Evolutionary conservation across 1,139 yeast genomes (phyloP).

Genomic region (Geotrichum aggregatum): DNA sequence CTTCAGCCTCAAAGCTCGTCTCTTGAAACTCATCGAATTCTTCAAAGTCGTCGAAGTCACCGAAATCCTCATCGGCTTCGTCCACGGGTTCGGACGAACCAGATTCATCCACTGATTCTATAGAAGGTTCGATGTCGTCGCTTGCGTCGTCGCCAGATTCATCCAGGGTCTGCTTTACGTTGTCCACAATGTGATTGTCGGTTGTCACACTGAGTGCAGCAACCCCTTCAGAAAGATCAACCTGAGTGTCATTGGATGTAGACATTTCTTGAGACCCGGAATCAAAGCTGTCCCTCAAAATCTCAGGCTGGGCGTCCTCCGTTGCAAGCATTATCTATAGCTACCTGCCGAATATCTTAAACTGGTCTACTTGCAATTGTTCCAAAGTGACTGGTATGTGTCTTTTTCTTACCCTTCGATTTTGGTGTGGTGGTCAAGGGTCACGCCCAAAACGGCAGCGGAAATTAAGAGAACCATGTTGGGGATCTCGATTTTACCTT

Average conservation of each 20-base stretch:
- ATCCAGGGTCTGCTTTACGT: too few species aligned
- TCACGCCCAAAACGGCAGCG: not conserved
- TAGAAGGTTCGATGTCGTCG: not conserved
- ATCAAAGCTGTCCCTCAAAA: too few species aligned
- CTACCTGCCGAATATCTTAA: too few species aligned
- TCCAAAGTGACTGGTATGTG: not conserved
- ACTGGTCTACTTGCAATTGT: not conserved
- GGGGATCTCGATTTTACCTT: not conserved
- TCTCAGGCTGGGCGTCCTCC: too few species aligned
- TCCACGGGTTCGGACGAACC: constrained; percentile 26
- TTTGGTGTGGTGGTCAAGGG: not conserved
- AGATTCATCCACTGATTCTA: constrained; percentile 26
- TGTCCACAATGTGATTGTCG: too few species aligned
- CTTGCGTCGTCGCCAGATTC: not conserved
- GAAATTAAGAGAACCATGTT: not conserved
- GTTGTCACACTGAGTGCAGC: too few species aligned
- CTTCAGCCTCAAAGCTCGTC: constrained; percentile 1
- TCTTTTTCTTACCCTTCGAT: too few species aligned
- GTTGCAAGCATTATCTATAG: too few species aligned
- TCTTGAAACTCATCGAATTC: constrained; percentile 26
- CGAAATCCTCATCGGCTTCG: not conserved
- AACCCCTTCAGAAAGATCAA: too few species aligned
- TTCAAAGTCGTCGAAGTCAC: constrained; percentile 22
- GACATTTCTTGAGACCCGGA: too few species aligned
- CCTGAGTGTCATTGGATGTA: too few species aligned